phyloP scores from a whole-genome alignment of 164 flowering plant genomes.

The Tetrastigma voinierianum region DNA sequence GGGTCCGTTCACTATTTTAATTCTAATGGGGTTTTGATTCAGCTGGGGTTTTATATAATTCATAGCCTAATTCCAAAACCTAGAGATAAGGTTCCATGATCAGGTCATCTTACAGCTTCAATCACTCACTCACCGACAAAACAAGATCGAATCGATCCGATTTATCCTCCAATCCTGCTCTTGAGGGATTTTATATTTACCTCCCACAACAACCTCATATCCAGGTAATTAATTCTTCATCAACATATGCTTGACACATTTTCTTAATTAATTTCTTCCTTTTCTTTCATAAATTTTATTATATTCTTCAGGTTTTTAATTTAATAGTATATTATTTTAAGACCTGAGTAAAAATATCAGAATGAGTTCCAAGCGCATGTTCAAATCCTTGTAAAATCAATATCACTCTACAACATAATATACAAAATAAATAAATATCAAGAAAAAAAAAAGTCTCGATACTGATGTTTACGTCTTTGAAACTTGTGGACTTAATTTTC shows the following conservation, averaged over 20 bases:
- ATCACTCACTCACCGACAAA: conserved; percentile 54
- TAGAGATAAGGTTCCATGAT: conserved; percentile 12
- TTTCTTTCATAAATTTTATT: too few relatives aligned
- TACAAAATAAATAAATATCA: too few relatives aligned
- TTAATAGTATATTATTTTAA: too few relatives aligned
- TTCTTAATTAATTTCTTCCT: too few relatives aligned
- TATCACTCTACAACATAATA: too few relatives aligned
- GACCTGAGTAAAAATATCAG: too few relatives aligned
- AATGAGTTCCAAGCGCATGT: too few relatives aligned
- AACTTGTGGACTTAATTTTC: too few relatives aligned
- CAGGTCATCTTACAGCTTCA: conserved; percentile 78
- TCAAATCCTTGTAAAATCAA: too few relatives aligned
- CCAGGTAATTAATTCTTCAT: conserved; percentile 3
- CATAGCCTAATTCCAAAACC: background rate
- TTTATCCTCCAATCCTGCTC: background rate
- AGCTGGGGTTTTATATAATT: background rate
- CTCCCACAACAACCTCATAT: background rate
- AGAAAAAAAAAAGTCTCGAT: too few relatives aligned
- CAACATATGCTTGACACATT: background rate
- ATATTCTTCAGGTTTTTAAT: background rate
- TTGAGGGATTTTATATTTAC: background rate
- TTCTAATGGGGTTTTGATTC: background rate
- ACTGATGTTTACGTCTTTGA: too few relatives aligned
- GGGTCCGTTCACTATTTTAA: too few relatives aligned
- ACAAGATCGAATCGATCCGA: background rate